Base-by-base conservation (phyloP, 2,329 filamentous ascomycete genomes). In the Lojkania enalia region DNA sequence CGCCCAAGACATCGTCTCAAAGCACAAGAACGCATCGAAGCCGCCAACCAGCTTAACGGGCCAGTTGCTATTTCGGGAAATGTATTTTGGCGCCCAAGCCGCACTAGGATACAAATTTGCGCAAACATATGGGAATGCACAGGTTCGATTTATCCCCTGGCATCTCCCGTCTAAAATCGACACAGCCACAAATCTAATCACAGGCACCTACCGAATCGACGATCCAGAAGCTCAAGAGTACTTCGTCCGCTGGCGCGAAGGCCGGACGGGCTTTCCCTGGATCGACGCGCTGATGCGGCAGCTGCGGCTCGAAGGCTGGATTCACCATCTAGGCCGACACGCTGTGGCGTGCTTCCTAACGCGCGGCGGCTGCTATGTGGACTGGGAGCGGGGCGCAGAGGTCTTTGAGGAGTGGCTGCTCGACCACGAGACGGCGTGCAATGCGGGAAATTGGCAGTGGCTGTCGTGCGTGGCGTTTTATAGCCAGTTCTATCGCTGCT, bases 261-360 rank as follows among this genome's bases (percentile, higher is more conserved):
- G 87, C 1, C 71, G 75, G 18, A 91, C 87, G 0, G 87, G 87
- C 0, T 90, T 90, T 50, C 87, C 87, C 0, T 90, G 85, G 81
- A 89, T 91, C 54, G 87, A 91, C 59, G 86, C 86, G 0, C 74
- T 90, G 30, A 90, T 91, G 87, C 80, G 86, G 1, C 87, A 90
- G 65, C 74, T 91, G 12, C 74, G 77, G 12, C 64, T 74, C 2
- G 86, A 90, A 62, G 87, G 87, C 20, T 91, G 87, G 87, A 88
- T 90, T 6, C 87, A 91, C 61, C 87, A 91, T 62, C 76, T 90
- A 0, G 87, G 86, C 2, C 79, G 87, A 0, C 87, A 91, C 65
- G 80, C 83, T n/a, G 83, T 91, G 0, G 87, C 87, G 0, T 90
- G 86, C 62, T 91, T 91, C 63, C 74, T 91, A n/a, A 90, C 87